Conservation (phyloP, 768 basidiomycete species). For the Lyophyllum atratum region DNA sequence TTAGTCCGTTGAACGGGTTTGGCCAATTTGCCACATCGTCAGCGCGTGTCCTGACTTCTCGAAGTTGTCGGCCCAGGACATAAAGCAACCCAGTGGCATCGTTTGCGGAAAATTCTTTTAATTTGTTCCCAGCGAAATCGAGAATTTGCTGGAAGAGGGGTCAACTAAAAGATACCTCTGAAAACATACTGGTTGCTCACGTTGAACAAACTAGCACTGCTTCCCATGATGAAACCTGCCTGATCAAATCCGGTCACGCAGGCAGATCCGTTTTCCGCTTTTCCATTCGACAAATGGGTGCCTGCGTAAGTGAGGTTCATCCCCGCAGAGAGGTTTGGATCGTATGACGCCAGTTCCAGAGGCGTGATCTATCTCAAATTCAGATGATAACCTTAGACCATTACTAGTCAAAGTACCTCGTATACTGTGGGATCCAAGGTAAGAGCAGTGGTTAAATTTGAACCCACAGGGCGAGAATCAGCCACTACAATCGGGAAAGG, state of each 20-base stretch:
- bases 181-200: conserved; percentile 28
- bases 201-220: conserved; percentile 71
- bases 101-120: conserved; percentile 37
- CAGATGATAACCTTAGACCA: not conserved
- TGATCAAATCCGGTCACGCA: conserved; percentile 81
- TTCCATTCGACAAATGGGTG: conserved; percentile 60
- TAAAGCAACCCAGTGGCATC: conserved; percentile 46
- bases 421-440: conserved; percentile 52
- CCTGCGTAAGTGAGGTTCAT: conserved; percentile 65
- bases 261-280: conserved; percentile 50
- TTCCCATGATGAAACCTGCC: conserved; percentile 72
- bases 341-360: conserved; percentile 74
- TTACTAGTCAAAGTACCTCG: conserved; percentile 41
- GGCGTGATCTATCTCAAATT: conserved; percentile 48
- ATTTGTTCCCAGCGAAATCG: conserved; percentile 42
- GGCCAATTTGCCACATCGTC: conserved; percentile 74
- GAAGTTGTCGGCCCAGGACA: conserved; percentile 48
- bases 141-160: conserved; percentile 45
- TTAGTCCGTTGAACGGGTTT: conserved; percentile 57
- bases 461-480: conserved; percentile 51
- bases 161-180: not conserved
- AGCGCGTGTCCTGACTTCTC: conserved; percentile 49
- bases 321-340: conserved; percentile 72
- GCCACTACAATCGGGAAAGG: conserved; percentile 73
- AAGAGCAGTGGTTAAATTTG: conserved; percentile 41